Evolutionary conservation across 148 eudicot species (phyloP), one percentile per base, ranked within the genome.

Genomic region (Fallopia convolvulus): DNA sequence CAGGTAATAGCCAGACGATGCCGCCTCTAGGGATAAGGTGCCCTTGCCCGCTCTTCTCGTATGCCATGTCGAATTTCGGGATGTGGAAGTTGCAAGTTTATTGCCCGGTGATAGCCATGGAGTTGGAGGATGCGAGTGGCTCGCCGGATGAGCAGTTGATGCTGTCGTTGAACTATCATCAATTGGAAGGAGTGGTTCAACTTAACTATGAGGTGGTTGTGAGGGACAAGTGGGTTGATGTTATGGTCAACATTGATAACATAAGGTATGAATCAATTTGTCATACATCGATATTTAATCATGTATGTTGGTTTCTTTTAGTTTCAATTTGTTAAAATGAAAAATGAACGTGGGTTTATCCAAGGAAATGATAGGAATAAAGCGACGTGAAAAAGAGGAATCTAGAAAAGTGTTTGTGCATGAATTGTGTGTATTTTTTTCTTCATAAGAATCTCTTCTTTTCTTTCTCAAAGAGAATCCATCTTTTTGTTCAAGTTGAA

Each of bases 91-190:
- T 94, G 78, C 95, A 90, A 74, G 55, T 92, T 20, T 94, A 90
- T 71, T 94, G 98, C 66, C 98, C 98, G 58, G 70, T 92, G 15
- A 92, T 92, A 26, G 93, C 98, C 44, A 94, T 94, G 98, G 93
- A 89, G 40, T 18, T 86, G 3, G 93, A 87, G 77, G 88, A 89
- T 49, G 83, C 91, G 6, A 86, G 77, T 36, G 83, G 83, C 21
- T 77, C 80, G 6, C 79, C 80, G 30, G 98, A 94, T 78, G 97
- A 92, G 17, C 83, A 77, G 2, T 78, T 94, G 83, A 70, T 79
- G 49, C 89, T 94, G 75, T 92, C 98, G 7, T 75, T 94, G 70
- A 89, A 88, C 72, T 87, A 88, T 77, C 95, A 94, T 66, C 96
- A 83, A 21, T 81, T 84, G 80, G 84, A 83, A 76, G 84, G 84